phyloP scores from a whole-genome alignment of 2,329 filamentous ascomycete species.

The Aspergillus thermomutatus region DNA sequence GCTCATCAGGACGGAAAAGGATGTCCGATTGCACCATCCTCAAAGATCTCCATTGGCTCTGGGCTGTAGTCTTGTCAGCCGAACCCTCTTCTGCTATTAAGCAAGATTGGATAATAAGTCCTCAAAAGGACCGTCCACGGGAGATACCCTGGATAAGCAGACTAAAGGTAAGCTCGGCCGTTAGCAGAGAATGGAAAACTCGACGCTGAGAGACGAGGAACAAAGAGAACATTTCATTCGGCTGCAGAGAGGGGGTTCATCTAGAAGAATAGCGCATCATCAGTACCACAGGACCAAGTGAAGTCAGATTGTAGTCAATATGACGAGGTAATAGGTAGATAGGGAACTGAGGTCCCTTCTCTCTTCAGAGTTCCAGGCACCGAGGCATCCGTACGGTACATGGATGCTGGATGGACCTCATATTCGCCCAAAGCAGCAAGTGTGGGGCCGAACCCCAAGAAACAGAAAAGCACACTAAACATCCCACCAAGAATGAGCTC shows the following conservation, averaged over 20 bases:
- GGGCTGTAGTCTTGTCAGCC: slow-evolving; percentile 20
- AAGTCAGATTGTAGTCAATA: neutral
- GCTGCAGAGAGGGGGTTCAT: neutral
- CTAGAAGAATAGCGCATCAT: neutral
- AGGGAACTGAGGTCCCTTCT: neutral
- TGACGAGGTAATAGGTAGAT: too few species aligned
- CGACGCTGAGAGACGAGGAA: neutral
- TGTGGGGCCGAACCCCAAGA: neutral
- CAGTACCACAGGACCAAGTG: neutral
- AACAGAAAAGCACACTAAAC: slow-evolving; percentile 17
- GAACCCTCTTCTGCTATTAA: neutral
- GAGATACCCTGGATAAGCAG: neutral
- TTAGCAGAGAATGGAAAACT: too few species aligned
- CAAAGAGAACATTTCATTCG: neutral
- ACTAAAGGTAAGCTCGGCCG: neutral
- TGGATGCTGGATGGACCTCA: neutral
- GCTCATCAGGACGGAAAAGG: slow-evolving; percentile 8
- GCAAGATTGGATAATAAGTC: neutral
- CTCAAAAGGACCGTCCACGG: neutral
- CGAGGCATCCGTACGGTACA: neutral
- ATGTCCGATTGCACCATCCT: slow-evolving; percentile 32
- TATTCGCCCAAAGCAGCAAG: neutral
- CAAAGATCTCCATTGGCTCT: slow-evolving; percentile 26
- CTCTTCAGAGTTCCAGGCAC: neutral
- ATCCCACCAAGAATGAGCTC: slow-evolving; percentile 21